Percentiles rank a stretch among this genome's conserved stretches.
Conservation (phyloP, 768 basidiomycete species). For the Lactarius evosmus region DNA sequence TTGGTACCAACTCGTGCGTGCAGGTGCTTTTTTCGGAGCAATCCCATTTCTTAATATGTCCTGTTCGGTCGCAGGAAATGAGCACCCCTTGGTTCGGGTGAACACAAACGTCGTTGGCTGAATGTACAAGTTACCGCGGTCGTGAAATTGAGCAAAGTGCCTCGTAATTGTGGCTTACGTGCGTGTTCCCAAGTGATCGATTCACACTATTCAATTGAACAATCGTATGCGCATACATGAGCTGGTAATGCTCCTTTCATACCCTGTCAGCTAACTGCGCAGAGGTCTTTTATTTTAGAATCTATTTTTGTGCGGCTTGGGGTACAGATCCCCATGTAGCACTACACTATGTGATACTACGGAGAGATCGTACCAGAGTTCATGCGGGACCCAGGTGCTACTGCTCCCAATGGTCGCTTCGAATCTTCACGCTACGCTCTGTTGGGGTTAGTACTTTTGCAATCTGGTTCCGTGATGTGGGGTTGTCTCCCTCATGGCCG, state of each 20-base stretch:
- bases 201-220: conserved; percentile 23
- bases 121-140: conserved; percentile 15
- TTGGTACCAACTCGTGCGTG: conserved; percentile 86
- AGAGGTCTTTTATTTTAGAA: too few relatives aligned
- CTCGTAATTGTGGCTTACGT: conserved; percentile 87
- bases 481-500: background rate
- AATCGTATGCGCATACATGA: background rate
- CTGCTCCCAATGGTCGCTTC: conserved; percentile 56
- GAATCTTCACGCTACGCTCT: conserved; percentile 64
- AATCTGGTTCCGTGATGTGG: conserved; percentile 41
- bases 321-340: too few relatives aligned
- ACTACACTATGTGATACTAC: too few relatives aligned
- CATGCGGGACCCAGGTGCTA: conserved; percentile 61
- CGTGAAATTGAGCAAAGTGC: conserved; percentile 40
- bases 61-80: conserved; percentile 96
- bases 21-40: conserved; percentile 88
- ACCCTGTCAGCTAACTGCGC: conserved; percentile 27
- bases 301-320: too few relatives aligned
- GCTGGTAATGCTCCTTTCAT: conserved; percentile 31
- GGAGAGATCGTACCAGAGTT: conserved; percentile 77
- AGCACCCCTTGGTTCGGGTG: conserved; percentile 99
- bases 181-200: conserved; percentile 47
- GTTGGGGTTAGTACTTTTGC: conserved; percentile 83
- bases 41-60: conserved; percentile 98
- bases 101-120: conserved; percentile 93